phyloP scores from a whole-genome alignment of 108 stramenopile genomes.

The Aureococcus anophagefferens region DNA sequence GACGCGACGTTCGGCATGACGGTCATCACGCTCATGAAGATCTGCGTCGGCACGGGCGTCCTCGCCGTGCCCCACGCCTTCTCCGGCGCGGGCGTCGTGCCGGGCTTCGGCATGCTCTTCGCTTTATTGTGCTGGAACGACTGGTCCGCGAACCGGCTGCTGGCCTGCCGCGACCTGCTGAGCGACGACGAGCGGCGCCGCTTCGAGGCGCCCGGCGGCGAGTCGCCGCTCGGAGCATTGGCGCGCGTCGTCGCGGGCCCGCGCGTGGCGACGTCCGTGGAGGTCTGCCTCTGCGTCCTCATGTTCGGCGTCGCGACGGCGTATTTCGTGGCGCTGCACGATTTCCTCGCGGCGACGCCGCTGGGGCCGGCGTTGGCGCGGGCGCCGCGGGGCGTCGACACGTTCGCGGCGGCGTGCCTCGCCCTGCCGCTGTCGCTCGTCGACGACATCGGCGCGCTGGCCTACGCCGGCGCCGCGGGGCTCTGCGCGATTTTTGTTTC shows the following conservation, averaged over 20 bases:
- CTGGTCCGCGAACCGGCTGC: not conserved
- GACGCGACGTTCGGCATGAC: not conserved
- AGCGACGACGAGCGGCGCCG: not conserved
- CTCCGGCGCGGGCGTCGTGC: not conserved
- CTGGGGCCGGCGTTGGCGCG: not conserved
- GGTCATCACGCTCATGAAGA: not conserved
- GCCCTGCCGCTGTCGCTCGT: not conserved
- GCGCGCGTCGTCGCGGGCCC: not conserved
- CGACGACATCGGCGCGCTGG: not conserved
- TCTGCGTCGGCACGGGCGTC: not conserved
- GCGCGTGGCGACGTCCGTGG: not conserved
- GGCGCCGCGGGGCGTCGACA: not conserved
- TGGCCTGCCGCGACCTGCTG: not conserved
- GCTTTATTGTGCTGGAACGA: not conserved
- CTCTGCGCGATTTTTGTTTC: not conserved
- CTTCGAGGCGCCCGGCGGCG: not conserved
- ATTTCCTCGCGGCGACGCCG: not conserved
- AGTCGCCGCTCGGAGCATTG: not conserved
- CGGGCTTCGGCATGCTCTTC: not conserved
- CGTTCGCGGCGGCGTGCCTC: not conserved
- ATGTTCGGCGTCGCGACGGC: not conserved
- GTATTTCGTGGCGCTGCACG: not conserved
- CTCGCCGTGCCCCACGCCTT: not conserved
- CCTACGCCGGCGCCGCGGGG: not conserved
- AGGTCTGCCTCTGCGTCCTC: not conserved